Evolutionary conservation across 768 basidiomycete genomes (phyloP).

Genomic region (Amanita polypyramis): DNA sequence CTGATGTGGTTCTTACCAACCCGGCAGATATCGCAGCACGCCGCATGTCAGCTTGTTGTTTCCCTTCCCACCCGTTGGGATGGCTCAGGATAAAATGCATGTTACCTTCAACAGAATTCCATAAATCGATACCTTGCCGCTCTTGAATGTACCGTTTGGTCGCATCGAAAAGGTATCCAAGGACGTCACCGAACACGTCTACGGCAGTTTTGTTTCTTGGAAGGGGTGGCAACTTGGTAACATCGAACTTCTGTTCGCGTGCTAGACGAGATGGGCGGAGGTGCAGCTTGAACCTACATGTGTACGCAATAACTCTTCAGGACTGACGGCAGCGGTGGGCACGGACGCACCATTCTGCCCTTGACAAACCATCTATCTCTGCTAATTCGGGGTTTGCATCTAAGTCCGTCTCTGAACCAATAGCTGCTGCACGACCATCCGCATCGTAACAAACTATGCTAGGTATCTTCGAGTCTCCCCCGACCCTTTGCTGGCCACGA

Average conservation of each 20-base stretch:
- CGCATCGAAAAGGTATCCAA: conserved; percentile 31
- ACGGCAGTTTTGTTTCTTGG: conserved; percentile 29
- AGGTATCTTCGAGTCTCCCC: conserved; percentile 6
- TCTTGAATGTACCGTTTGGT: conserved; percentile 31
- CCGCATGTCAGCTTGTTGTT: conserved; percentile 39
- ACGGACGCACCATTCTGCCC: background rate
- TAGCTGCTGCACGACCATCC: background rate
- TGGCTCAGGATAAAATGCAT: conserved; percentile 40
- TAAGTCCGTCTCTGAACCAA: conserved; percentile 3
- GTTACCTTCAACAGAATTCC: conserved; percentile 26
- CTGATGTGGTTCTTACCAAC: conserved; percentile 23
- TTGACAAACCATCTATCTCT: background rate
- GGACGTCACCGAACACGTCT: conserved; percentile 36
- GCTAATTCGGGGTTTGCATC: conserved; percentile 1
- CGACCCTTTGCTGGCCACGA: background rate
- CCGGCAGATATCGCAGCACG: conserved; percentile 34
- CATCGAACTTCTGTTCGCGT: background rate
- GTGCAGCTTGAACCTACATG: conserved; percentile 12
- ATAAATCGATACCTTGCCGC: conserved; percentile 28
- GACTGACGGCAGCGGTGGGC: too few relatives aligned
- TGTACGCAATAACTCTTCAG: too few relatives aligned
- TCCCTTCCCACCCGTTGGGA: conserved; percentile 49
- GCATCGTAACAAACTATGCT: conserved; percentile 7
- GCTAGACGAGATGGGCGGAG: conserved; percentile 4
- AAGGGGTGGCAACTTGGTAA: conserved; percentile 22